Conservation (phyloP, 208 protist genomes). For the Wallacemonas sp. region DNA sequence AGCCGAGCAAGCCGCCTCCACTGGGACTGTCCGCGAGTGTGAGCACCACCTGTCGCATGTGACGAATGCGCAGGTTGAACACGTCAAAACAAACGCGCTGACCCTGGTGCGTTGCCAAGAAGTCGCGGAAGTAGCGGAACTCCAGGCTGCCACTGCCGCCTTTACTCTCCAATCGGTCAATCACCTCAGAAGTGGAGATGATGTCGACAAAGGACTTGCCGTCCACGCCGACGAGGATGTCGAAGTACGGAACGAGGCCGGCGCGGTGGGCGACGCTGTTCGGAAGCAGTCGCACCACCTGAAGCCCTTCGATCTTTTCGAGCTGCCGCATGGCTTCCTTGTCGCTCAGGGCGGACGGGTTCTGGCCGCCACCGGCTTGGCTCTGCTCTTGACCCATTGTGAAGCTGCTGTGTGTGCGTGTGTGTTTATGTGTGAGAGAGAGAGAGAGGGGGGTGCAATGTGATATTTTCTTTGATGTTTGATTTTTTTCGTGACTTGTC, state of each 20-base stretch:
- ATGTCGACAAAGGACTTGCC: conserved; percentile 26
- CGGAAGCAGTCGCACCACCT: conserved; percentile 74
- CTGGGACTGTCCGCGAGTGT: conserved; percentile 38
- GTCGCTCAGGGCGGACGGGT: not conserved
- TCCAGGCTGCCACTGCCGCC: conserved; percentile 16
- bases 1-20: conserved; percentile 73
- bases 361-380: conserved; percentile 10
- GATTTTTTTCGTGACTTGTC: too few species aligned
- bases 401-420: not conserved
- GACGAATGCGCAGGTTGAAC: conserved; percentile 63
- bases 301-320: conserved; percentile 64
- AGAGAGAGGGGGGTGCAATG: too few species aligned
- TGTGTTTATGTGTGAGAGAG: too few species aligned
- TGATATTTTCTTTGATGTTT: not conserved
- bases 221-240: conserved; percentile 83
- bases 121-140: conserved; percentile 58
- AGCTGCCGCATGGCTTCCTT: conserved; percentile 9
- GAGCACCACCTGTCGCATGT: conserved; percentile 61
- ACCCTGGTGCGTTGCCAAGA: conserved; percentile 45
- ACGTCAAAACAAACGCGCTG: conserved; percentile 56
- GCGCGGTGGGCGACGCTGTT: conserved; percentile 73
- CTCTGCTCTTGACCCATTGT: conserved; percentile 62
- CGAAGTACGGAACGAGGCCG: conserved; percentile 87
- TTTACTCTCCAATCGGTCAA: not conserved
- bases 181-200: conserved; percentile 6